These are phyloP conservation scores for Nigrograna mackinnonii DNA, from an alignment of 2,329 filamentous ascomycete species.

Conservation along the genomic window DNA sequence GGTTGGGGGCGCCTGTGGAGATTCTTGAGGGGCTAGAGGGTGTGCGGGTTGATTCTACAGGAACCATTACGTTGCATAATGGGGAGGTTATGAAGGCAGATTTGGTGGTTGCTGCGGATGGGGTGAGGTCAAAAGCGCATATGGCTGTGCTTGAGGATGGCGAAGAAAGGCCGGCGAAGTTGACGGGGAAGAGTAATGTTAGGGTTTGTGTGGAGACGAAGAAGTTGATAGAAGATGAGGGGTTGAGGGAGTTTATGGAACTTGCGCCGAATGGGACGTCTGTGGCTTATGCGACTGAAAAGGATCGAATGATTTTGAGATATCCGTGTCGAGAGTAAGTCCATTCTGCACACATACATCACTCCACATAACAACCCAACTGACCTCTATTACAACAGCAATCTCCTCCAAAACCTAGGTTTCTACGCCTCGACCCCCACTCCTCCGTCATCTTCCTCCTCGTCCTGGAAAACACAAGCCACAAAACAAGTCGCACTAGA, in stretches of 20 bases:
- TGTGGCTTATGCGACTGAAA: too few relatives aligned
- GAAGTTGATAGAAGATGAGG: not conserved
- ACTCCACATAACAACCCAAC: too few relatives aligned
- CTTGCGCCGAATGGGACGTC: too few relatives aligned
- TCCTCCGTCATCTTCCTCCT: too few relatives aligned
- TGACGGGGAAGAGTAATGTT: not conserved
- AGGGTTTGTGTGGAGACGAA: not conserved
- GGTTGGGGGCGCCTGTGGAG: not conserved
- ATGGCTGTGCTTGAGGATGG: not conserved
- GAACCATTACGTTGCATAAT: slow-evolving; percentile 1
- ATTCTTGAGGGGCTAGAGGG: not conserved
- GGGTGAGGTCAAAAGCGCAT: not conserved
- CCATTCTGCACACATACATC: too few relatives aligned
- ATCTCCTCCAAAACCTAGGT: too few relatives aligned
- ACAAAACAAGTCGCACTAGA: too few relatives aligned
- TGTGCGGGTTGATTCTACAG: not conserved
- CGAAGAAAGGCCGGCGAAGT: not conserved
- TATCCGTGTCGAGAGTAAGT: too few relatives aligned
- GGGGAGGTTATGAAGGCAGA: not conserved
- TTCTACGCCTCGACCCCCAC: too few relatives aligned
- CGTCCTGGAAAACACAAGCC: too few relatives aligned
- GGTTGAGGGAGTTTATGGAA: not conserved
- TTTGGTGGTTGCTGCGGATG: not conserved
- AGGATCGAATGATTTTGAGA: too few relatives aligned
- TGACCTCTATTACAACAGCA: not conserved